Conservation (phyloP, 768 basidiomycete genomes). For the Tulasnella sp. region DNA sequence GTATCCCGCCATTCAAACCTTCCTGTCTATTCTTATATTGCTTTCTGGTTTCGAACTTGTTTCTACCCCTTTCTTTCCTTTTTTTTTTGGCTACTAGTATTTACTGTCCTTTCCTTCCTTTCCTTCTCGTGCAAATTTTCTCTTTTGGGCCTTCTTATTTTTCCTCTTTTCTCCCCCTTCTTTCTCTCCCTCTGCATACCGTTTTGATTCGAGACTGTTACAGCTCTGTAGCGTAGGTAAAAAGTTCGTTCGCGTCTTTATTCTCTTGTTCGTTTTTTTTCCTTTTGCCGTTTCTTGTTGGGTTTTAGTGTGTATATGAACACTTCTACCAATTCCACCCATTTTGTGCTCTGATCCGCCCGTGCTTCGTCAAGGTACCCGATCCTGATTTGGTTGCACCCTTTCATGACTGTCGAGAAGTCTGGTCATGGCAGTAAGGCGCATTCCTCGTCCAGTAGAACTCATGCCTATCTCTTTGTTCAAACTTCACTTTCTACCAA, state of each 20-base stretch:
- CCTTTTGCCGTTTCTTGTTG: background rate
- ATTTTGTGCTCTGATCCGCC: background rate
- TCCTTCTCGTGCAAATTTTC: background rate
- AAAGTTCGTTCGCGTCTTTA: background rate
- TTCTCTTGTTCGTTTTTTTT: background rate
- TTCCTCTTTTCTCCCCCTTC: background rate
- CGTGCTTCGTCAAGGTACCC: too few species aligned
- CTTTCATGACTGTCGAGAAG: too few species aligned
- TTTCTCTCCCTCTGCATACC: background rate
- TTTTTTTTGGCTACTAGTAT: background rate
- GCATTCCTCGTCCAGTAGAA: too few species aligned
- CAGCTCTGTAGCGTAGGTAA: background rate
- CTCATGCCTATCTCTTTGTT: too few species aligned
- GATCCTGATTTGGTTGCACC: too few species aligned
- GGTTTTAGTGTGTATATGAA: constrained; percentile 2
- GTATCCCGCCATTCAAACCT: too few species aligned
- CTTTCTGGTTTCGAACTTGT: too few species aligned
- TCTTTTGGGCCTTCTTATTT: background rate
- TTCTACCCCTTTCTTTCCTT: background rate
- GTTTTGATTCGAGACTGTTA: background rate
- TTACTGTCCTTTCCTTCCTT: background rate
- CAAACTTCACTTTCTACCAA: too few species aligned
- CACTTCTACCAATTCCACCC: background rate
- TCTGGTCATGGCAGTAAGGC: too few species aligned
- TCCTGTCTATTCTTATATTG: too few species aligned